Evolutionary conservation across 2,329 filamentous ascomycete genomes (phyloP).

Genomic region (Trichoderma brevicompactum): DNA sequence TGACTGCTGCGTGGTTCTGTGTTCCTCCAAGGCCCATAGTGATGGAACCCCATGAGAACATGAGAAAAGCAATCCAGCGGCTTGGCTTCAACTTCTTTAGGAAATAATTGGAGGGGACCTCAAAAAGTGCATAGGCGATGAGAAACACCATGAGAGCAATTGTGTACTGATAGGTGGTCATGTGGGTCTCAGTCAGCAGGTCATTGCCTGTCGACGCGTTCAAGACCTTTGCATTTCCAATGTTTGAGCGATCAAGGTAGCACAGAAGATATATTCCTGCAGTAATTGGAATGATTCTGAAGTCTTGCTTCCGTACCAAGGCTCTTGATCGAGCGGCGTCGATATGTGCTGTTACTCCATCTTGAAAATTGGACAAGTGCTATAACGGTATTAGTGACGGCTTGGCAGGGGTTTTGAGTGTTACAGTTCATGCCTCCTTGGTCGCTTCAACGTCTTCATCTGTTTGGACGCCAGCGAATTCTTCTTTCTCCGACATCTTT

Average conservation of each 20-base stretch:
- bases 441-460: constrained; percentile 4
- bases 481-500: constrained; percentile 1
- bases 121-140: constrained; percentile 1
- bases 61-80: constrained; percentile 2
- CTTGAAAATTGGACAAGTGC: background rate
- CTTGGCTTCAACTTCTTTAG: constrained; percentile 9
- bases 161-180: constrained; percentile 2
- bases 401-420: background rate
- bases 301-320: constrained; percentile 3
- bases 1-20: background rate
- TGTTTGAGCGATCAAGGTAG: constrained; percentile 4
- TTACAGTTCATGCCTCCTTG: background rate
- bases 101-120: constrained; percentile 9
- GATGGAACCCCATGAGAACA: constrained; percentile 2
- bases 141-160: constrained; percentile 9
- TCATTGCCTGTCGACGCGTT: background rate
- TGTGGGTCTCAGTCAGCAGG: background rate
- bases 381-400: background rate
- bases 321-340: background rate
- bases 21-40: background rate
- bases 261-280: constrained; percentile 8
- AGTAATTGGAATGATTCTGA: constrained; percentile 5
- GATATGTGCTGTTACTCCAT: background rate
- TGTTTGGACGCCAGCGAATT: background rate
- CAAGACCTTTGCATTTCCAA: constrained; percentile 14